Base-by-base conservation (phyloP, 2,329 filamentous ascomycete genomes). In the Neopestalotiopsis sp. region DNA sequence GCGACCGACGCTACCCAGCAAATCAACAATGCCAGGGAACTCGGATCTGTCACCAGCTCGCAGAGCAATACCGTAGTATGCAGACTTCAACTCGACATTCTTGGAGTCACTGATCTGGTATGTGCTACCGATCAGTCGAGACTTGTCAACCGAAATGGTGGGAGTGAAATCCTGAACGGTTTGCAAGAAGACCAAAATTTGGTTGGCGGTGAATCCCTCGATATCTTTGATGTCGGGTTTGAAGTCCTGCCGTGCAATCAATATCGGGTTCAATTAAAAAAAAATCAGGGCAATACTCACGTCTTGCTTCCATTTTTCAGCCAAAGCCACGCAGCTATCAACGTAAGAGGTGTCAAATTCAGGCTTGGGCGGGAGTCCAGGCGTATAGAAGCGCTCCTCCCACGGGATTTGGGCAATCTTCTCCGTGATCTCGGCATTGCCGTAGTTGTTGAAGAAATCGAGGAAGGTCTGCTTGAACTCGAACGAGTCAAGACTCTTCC, bases 391-490 rank as follows among this genome's bases (percentile, higher is more conserved):
- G 81, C 93, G 93, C 45, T 86, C 88, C 70, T 98, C 91, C 96
- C 96, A 99, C 79, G 98, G 93, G 63, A 99, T 90, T 7, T 87
- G 84, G 4, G 88, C 85, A 42, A 96, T 85, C 75, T 92, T 91
- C 73, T 90, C 85, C 78, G 85, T 84, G 69, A 90, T 83, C 3
- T 88, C 86, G 2, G 86, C 82, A 75, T 97, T 93, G 32, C 86
- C 87, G 1, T 88, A 82, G 2, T 82, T 82, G 69, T 87, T 84
- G 80, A 98, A 98, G 85, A 97, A 98, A 71, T 92, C 88, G 45
- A 97, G 79, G 66, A 98, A 91, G 0, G 94, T 97, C 64, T 91
- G 85, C 79, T 95, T 97, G 88, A 99, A 99, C 76, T 98, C 94
- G 75, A 93, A 97, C 1, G 94, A 97, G 81, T 98, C 94, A 7